Base-by-base conservation (phyloP, 2,329 filamentous ascomycete species). In the Xylariaceae sp. region DNA sequence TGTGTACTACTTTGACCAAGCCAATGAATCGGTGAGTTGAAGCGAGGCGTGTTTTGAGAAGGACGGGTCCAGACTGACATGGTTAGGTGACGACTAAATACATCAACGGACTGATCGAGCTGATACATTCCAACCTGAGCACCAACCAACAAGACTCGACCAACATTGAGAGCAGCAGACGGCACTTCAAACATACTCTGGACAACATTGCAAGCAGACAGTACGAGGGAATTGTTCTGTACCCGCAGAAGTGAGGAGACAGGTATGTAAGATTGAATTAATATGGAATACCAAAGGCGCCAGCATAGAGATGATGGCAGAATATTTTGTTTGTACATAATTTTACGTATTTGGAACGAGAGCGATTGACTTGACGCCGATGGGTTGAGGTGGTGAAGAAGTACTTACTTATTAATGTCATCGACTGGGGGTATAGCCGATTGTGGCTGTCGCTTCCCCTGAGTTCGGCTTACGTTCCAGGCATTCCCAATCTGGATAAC, bases 1-100 rank as follows among this genome's bases (percentile, higher is more conserved):
- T 65, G 91, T 97, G 42, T 98, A 98, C 68, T 98, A 97, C 73
- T 98, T 96, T 71, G 93, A 98, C 67, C 92, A 98, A 67, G 89
- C 95, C 64, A 98, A 98, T 68, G 93, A 98, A 70, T 91, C 91
- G 55, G 93, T 80, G 65, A 62, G 76, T 62, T 3, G 10, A 7
- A 12, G 8, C 16, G 5, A 16, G 7, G 4, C n/a, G 14, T 25
- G 4, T 12, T 27, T 21, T 8, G 22, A 14, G 12, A 37, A 3
- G 8, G n/a, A 37, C 25, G 25, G 29, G n/a, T 10, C n/a, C 25
- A 36, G 39, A 40, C 47, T 57, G 29, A 50, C 39, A 23, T 6
- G 20, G 21, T 5, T 47, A 81, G 77, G 77, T 98, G 32, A 98
- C 93, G 5, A 96, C 86, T 3, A 97, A 97, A 69, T 98, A 97